Evolutionary conservation across 208 protist species (phyloP), one percentile per base, ranked within the genome.

Genomic region (Trypanosoma grayi): DNA sequence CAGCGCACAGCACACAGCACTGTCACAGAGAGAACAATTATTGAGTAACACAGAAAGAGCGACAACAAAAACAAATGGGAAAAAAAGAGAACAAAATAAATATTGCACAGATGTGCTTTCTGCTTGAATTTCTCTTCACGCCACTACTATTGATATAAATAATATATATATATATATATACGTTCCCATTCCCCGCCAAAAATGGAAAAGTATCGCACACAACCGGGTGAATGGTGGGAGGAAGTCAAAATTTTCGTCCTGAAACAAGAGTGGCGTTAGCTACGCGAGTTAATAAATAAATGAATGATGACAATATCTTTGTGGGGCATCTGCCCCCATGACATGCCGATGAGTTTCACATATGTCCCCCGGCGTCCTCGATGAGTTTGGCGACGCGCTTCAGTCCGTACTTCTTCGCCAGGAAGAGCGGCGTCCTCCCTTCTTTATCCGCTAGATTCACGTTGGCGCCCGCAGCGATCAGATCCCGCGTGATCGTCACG

Each of bases 401-500:
- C 11, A 77, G 36, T 9, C 71, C 66, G 14, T 73, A 57, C 65
- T 77, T 69, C 11, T 63, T 69, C 27, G 80, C 80, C n/a, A 80
- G 61, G 31, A 53, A 72, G 41, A 86, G 70, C 14, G 80, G 70
- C n/a, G 75, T 81, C 33, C 67, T 70, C 10, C 74, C 73, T 0
- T 74, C 41, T 5, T 57, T 71, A 22, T 86, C 72, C 20, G 61
- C 51, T 41, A 75, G 46, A 44, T 86, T 72, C 8, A 86, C 70
- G 58, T 82, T 62, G 11, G 66, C 75, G 22, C 75, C 75, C 16
- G 73, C 48, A 22, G 41, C 72, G 36, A 87, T 81, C 36, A 87
- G 55, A 34, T 77, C 60, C 70, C 71, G 75, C 44, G 79, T 74
- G 60, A 83, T 81, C 37, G 80, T 70, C 1, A 86, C 75, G 40